Percentiles rank a stretch among this genome's conserved stretches.
phyloP scores from a whole-genome alignment of 352 stramenopile species.

The Phytophthora parvispora region DNA sequence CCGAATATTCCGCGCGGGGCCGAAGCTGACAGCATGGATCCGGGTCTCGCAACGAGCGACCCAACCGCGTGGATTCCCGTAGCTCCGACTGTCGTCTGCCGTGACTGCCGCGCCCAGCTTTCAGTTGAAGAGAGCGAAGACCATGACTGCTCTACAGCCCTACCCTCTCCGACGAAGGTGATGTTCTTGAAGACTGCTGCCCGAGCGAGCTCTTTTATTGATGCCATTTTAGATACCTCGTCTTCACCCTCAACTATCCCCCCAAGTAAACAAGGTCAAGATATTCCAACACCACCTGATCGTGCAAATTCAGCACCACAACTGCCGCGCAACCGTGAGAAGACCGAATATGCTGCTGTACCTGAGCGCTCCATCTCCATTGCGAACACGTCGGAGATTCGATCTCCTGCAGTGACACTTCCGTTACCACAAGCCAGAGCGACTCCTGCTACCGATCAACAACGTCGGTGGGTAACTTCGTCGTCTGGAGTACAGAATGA shows the following conservation, averaged over 20 bases:
- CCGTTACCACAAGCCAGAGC: background rate
- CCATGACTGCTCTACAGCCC: slow-evolving; percentile 58
- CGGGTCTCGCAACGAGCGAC: slow-evolving; percentile 64
- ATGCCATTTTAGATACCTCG: slow-evolving; percentile 44
- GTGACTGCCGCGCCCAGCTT: slow-evolving; percentile 62
- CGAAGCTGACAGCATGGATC: slow-evolving; percentile 48
- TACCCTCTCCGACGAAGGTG: slow-evolving; percentile 25
- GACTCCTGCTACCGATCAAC: background rate
- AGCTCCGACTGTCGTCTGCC: slow-evolving; percentile 55
- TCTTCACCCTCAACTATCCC: background rate
- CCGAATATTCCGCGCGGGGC: background rate
- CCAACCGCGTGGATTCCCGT: background rate
- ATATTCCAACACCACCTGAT: background rate
- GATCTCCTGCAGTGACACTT: slow-evolving; percentile 11
- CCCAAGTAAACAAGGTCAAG: slow-evolving; percentile 1
- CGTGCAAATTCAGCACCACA: slow-evolving; percentile 4
- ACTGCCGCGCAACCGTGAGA: background rate
- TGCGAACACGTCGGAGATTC: slow-evolving; percentile 13
- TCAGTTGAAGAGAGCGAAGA: slow-evolving; percentile 70
- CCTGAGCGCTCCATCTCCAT: slow-evolving; percentile 20
- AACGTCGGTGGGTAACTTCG: background rate
- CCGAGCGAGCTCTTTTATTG: slow-evolving; percentile 46
- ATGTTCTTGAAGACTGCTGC: slow-evolving; percentile 31
- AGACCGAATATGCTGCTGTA: background rate
- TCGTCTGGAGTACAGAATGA: slow-evolving; percentile 18